Evolutionary conservation across 306 rosid species (phyloP), one percentile per base, ranked within the genome.

Genomic region (Citrullus colocynthis): DNA sequence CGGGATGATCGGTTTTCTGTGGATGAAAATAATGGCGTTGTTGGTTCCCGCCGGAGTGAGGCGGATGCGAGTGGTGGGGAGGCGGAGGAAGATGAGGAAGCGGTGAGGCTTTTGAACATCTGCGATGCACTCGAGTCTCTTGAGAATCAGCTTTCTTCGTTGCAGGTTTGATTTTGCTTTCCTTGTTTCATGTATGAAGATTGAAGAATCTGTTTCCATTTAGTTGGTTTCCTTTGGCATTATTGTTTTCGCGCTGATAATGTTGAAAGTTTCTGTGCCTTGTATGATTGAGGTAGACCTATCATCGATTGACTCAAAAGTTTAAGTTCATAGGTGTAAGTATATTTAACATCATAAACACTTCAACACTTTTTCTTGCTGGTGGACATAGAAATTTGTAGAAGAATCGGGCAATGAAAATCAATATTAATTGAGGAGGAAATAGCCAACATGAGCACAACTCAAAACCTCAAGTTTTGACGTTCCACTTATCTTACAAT

Each of bases 51-150:
- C 20, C 51, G 75, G 34, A 24, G 75, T 12, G 57, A 7, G 20
- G 39, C 42, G 21, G 32, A 32, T n/a, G 77, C 55, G 44, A 64
- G 9, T 7, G 18, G 1, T 15, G 24, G 84, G 3, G 89, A 86
- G 3, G 88, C 85, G 2, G 76, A 72, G 14, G 84, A 87, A 3
- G 90, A 82, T 2, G 85, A 85, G 4, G 86, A 82, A 76, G 86
- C 88, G 4, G 90, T 84, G 17, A 86, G 85, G 45, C 92, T 95
- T 28, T 84, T 88, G 79, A 95, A 83, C 81, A 88, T 95, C 48
- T 90, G 90, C 74, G 91, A 92, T 78, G 97, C 99, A 36, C 87
- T 95, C 36, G 93, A 90, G 73, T 87, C 97, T 71, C 91, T 95
- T 84, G 97, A 95, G 86, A 86, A 81, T 77, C 97, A 95, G 84